phyloP scores from a whole-genome alignment of 345 rosid species.

The Pistacia integerrima region DNA sequence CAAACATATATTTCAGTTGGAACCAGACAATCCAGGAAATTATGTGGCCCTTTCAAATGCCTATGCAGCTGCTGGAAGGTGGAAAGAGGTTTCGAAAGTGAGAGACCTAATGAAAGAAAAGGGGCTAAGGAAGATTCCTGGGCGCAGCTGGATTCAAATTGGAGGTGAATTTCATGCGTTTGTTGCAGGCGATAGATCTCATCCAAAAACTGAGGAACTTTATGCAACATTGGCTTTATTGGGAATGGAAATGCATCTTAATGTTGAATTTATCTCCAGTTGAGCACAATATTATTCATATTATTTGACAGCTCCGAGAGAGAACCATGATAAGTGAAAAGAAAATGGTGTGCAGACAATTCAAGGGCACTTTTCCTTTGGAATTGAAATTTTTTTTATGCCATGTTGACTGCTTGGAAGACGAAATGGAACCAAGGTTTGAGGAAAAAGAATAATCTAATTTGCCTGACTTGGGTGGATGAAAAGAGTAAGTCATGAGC shows the following conservation, averaged over 20 bases:
- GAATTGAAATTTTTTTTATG: background rate
- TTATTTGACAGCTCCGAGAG: background rate
- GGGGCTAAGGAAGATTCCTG: conserved; percentile 54
- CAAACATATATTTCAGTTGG: conserved; percentile 33
- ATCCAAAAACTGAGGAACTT: conserved; percentile 33
- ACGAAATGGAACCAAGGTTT: background rate
- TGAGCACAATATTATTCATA: background rate
- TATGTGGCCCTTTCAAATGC: conserved; percentile 58
- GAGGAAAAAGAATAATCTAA: background rate
- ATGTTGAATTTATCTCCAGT: conserved; percentile 6
- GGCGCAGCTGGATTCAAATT: conserved; percentile 64
- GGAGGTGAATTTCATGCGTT: conserved; percentile 46
- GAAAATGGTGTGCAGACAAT: background rate
- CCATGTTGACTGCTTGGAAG: background rate
- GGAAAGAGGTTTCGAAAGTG: conserved; percentile 44
- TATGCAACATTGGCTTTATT: conserved; percentile 37
- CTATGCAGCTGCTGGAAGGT: conserved; percentile 52
- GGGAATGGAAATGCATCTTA: conserved; percentile 25
- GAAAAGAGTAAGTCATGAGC: background rate
- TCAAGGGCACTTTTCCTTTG: background rate
- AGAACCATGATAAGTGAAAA: background rate
- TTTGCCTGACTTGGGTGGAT: background rate
- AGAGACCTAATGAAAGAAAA: conserved; percentile 56
- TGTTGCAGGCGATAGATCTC: conserved; percentile 51
- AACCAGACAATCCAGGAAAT: conserved; percentile 51